Conservation (phyloP, 2,329 filamentous ascomycete genomes). For the Torrubiellomyces zombiae region DNA sequence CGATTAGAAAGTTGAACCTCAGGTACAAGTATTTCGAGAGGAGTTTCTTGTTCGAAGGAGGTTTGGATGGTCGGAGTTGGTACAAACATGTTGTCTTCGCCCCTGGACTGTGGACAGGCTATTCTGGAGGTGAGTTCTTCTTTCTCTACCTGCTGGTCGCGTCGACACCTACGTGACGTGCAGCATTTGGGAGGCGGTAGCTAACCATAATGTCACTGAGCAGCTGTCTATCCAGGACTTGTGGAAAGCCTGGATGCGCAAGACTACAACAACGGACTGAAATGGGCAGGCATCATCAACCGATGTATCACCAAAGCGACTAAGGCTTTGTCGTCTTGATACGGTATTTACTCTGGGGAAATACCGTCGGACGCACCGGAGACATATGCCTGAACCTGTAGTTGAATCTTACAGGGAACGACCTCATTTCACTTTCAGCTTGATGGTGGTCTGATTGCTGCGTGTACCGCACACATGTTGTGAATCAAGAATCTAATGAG, state of each 20-base stretch:
- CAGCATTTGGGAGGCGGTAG: too few relatives aligned
- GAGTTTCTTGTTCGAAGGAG: constrained; percentile 57
- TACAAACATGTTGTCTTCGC: constrained; percentile 95
- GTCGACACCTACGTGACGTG: too few relatives aligned
- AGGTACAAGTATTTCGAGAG: constrained; percentile 78
- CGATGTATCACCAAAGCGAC: constrained; percentile 29
- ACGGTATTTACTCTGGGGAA: background rate
- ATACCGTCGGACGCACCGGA: background rate
- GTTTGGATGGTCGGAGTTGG: constrained; percentile 67
- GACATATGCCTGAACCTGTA: background rate
- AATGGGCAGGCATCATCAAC: constrained; percentile 44
- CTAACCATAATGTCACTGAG: background rate
- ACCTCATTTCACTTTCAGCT: too few relatives aligned
- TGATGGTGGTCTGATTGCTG: too few relatives aligned
- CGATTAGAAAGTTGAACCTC: constrained; percentile 52
- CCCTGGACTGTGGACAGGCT: constrained; percentile 81
- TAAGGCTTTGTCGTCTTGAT: constrained; percentile 15
- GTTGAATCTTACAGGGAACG: constrained; percentile 1
- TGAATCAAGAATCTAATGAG: too few relatives aligned
- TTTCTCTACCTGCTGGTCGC: too few relatives aligned
- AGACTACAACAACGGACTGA: constrained; percentile 39
- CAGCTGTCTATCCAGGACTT: constrained; percentile 45
- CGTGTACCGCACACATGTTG: too few relatives aligned
- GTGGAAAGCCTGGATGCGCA: constrained; percentile 44
- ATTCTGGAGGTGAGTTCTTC: constrained; percentile 48